Evolutionary conservation across 345 rosid genomes (phyloP).

Genomic region (Camelina hispida): DNA sequence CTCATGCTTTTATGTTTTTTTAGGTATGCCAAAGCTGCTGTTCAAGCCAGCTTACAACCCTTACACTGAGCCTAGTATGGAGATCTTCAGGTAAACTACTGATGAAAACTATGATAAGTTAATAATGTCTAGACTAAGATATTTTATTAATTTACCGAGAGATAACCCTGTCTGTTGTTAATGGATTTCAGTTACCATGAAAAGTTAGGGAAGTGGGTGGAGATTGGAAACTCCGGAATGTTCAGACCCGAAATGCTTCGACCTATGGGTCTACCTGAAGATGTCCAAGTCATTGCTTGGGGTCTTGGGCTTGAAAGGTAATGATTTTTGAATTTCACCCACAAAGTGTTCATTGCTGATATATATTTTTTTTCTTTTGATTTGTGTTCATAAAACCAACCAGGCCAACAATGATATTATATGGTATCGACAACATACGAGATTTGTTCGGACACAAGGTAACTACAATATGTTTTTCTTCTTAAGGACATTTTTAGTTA

Average conservation of each 20-base stretch:
- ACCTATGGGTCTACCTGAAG: conserved; percentile 95
- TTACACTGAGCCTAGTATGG: conserved; percentile 98
- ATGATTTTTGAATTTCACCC: conserved; percentile 1
- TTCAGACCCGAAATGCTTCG: conserved; percentile 93
- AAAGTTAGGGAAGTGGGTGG: conserved; percentile 84
- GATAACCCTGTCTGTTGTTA: not conserved
- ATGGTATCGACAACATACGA: no score
- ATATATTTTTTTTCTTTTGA: not conserved
- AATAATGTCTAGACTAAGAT: no score
- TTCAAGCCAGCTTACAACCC: conserved; percentile 99
- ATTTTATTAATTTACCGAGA: not conserved
- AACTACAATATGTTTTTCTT: no score
- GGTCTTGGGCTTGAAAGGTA: conserved; percentile 98
- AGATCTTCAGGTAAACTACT: conserved; percentile 73
- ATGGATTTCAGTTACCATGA: conserved; percentile 72
- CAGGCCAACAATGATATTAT: no score
- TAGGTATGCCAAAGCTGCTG: conserved; percentile 86
- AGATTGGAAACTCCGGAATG: conserved; percentile 96
- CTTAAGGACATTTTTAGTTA: no score
- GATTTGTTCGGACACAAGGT: no score
- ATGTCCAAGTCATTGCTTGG: conserved; percentile 90
- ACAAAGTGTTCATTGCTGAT: no score
- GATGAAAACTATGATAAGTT: not conserved
- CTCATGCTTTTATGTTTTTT: not conserved
- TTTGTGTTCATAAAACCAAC: no score